These are phyloP conservation scores for Diplocarpon mali DNA, from an alignment of 2,329 filamentous ascomycete species.

Conservation along the genomic window DNA sequence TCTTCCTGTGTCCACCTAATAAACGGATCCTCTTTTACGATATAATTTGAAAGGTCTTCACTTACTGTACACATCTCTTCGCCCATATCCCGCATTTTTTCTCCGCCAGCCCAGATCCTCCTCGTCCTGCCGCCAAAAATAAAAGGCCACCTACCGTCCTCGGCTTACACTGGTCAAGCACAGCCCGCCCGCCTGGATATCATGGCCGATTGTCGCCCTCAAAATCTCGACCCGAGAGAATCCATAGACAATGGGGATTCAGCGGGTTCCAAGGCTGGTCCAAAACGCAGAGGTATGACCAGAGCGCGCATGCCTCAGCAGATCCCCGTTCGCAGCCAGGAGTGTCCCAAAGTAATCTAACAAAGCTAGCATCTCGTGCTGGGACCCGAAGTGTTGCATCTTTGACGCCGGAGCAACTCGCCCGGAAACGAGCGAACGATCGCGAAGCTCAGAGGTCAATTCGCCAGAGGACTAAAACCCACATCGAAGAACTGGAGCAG, in stretches of 20 bases:
- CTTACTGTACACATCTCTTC: too few species aligned
- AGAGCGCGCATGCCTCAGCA: neutral
- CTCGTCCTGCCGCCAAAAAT: too few species aligned
- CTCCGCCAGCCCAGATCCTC: too few species aligned
- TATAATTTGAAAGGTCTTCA: too few species aligned
- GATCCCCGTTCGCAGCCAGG: neutral
- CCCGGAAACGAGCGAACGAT: slow-evolving; percentile 83
- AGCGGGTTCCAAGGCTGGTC: slow-evolving; percentile 11
- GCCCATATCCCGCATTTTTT: too few species aligned
- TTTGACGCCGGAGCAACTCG: slow-evolving; percentile 75
- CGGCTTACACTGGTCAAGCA: neutral
- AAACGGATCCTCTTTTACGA: too few species aligned
- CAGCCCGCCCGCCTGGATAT: neutral
- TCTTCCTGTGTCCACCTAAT: too few species aligned
- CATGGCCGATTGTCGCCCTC: slow-evolving; percentile 12
- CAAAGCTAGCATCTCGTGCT: slow-evolving; percentile 26
- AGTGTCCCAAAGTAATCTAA: slow-evolving; percentile 7
- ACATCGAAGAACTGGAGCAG: slow-evolving; percentile 68
- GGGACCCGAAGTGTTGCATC: slow-evolving; percentile 72
- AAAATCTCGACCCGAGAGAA: slow-evolving; percentile 3
- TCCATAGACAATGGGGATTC: neutral
- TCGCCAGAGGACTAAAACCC: slow-evolving; percentile 71
- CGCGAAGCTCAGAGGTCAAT: slow-evolving; percentile 84
- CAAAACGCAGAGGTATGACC: slow-evolving; percentile 21
- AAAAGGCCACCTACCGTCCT: neutral